A percentile compares a stretch with the other conserved stretches of the same genome.
Evolutionary conservation across 2,329 filamentous ascomycete genomes (phyloP).

Genomic region (Colletotrichum orchidophilum): DNA sequence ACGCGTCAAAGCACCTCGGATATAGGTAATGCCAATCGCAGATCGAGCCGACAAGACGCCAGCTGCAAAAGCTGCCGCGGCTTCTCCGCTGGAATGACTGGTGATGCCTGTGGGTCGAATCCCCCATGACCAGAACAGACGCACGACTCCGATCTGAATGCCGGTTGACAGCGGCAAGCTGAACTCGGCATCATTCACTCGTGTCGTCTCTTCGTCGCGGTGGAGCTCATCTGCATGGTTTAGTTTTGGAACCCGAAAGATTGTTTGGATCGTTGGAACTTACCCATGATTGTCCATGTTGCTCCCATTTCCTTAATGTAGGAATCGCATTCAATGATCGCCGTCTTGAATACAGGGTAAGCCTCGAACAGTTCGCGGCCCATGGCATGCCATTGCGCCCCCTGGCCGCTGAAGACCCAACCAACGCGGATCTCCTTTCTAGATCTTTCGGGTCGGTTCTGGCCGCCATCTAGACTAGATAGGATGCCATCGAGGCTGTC

Average conservation of each 20-base stretch:
- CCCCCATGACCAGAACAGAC: conserved; percentile 42
- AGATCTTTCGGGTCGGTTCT: conserved; percentile 3
- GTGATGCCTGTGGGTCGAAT: conserved; percentile 41
- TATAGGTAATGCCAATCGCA: conserved; percentile 59
- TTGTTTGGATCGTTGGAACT: conserved; percentile 40
- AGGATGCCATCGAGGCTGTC: conserved; percentile 29
- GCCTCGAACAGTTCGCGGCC: conserved; percentile 14
- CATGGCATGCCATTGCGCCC: conserved; percentile 12
- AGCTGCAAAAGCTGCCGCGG: conserved; percentile 45
- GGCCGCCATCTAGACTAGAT: neutral
- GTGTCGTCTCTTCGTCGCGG: conserved; percentile 33
- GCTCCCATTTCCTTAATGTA: neutral
- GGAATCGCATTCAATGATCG: conserved; percentile 13
- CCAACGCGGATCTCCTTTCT: neutral
- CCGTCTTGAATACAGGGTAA: conserved; percentile 41
- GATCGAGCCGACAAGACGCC: conserved; percentile 38
- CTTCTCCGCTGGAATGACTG: conserved; percentile 50
- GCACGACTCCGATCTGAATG: conserved; percentile 51
- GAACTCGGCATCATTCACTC: neutral
- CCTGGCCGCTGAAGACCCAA: conserved; percentile 33
- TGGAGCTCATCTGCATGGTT: conserved; percentile 47
- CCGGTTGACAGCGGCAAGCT: conserved; percentile 53
- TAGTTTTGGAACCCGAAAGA: conserved; percentile 37
- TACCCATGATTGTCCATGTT: conserved; percentile 44
- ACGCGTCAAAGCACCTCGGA: conserved; percentile 48